A percentile compares a stretch with the other conserved stretches of the same genome.
These are phyloP conservation scores for Malassezia cuniculi DNA, from an alignment of 1,284 basidiomycete genomes.

Conservation along the genomic window DNA sequence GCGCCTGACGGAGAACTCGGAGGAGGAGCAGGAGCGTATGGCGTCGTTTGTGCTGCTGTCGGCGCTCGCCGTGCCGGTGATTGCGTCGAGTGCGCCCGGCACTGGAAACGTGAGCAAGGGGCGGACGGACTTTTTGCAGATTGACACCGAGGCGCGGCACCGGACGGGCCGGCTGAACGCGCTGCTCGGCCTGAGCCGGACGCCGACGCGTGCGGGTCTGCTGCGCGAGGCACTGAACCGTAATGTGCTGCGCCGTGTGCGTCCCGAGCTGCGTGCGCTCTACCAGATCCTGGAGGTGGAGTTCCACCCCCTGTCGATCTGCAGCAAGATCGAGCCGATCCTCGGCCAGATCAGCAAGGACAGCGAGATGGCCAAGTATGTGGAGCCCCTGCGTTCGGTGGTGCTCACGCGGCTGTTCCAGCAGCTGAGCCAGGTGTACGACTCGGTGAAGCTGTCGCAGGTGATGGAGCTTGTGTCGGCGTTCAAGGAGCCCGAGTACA, in stretches of 20 bases:
- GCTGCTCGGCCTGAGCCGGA: constrained; percentile 68
- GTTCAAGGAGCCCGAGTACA: constrained; percentile 42
- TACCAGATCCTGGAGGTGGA: constrained; percentile 86
- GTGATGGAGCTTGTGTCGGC: constrained; percentile 42
- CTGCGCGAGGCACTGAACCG: constrained; percentile 53
- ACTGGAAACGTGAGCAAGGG: constrained; percentile 51
- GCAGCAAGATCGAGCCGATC: constrained; percentile 67
- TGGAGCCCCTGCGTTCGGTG: constrained; percentile 79
- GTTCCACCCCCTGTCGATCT: constrained; percentile 86
- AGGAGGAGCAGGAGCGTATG: constrained; percentile 66
- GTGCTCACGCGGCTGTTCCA: constrained; percentile 84
- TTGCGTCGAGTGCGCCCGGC: constrained; percentile 49
- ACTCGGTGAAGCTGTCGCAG: constrained; percentile 56
- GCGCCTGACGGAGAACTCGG: constrained; percentile 43
- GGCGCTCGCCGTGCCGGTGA: constrained; percentile 85
- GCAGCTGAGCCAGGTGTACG: constrained; percentile 87
- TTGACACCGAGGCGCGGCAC: constrained; percentile 47
- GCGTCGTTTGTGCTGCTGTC: constrained; percentile 85
- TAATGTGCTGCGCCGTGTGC: constrained; percentile 68
- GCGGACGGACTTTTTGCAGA: constrained; percentile 53
- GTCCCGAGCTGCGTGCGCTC: constrained; percentile 65
- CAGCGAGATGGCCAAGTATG: constrained; percentile 51
- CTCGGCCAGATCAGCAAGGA: constrained; percentile 49
- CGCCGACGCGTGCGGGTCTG: constrained; percentile 73
- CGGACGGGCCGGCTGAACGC: constrained; percentile 68